Evolutionary conservation across 1,139 yeast species (phyloP).

Genomic region (Kodamaea arcana): DNA sequence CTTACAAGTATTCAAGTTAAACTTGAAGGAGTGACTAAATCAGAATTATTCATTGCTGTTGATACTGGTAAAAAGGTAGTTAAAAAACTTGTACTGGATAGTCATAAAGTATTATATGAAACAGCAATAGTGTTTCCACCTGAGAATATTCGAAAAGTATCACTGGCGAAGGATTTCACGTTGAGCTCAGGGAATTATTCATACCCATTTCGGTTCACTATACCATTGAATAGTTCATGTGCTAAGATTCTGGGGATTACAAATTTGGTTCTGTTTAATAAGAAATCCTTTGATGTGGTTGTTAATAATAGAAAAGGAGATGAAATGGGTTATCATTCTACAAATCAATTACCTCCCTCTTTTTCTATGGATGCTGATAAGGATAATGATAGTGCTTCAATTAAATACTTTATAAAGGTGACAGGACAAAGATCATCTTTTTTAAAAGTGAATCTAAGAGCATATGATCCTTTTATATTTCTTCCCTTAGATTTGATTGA

Average conservation of each 20-base stretch:
- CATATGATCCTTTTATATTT: slow-evolving; percentile 49
- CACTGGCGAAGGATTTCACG: slow-evolving; percentile 51
- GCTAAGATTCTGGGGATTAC: slow-evolving; percentile 40
- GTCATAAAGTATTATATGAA: slow-evolving; percentile 55
- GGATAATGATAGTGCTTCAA: slow-evolving; percentile 41
- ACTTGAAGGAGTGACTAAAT: slow-evolving; percentile 51
- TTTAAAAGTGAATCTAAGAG: slow-evolving; percentile 46
- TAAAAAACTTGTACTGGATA: slow-evolving; percentile 31
- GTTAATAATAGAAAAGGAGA: slow-evolving; percentile 22
- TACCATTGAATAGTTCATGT: slow-evolving; percentile 53
- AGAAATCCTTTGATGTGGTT: slow-evolving; percentile 27
- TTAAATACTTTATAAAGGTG: slow-evolving; percentile 54
- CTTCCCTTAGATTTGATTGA: slow-evolving; percentile 47
- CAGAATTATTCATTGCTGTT: slow-evolving; percentile 28
- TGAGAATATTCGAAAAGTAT: slow-evolving; percentile 43
- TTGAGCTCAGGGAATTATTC: slow-evolving; percentile 56
- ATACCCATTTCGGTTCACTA: slow-evolving; percentile 53
- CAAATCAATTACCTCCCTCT: slow-evolving; percentile 54
- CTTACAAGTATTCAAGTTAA: slow-evolving; percentile 54
- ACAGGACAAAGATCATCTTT: slow-evolving; percentile 56
- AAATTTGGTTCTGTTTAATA: slow-evolving; percentile 35
- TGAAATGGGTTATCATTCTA: slow-evolving; percentile 25
- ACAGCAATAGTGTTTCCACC: slow-evolving; percentile 61
- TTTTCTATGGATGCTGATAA: slow-evolving; percentile 41
- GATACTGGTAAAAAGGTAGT: slow-evolving; percentile 15